phyloP scores from a whole-genome alignment of 352 stramenopile genomes.

The Bremia lactucae region DNA sequence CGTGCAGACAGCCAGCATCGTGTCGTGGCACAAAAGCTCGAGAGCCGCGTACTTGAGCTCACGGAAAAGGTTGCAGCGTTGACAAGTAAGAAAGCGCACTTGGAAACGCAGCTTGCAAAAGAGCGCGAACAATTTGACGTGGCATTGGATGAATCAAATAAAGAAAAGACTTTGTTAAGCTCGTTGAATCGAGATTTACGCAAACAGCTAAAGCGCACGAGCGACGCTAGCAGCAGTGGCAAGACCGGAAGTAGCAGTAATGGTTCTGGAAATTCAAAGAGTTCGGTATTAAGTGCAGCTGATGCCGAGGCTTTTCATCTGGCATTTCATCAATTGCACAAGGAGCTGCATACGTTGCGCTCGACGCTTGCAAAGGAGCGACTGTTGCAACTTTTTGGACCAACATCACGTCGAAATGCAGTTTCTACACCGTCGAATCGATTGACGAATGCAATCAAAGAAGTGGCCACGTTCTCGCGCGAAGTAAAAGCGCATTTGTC shows the following conservation, averaged over 20 bases:
- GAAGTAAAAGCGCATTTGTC: conserved; percentile 49
- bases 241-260: conserved; percentile 16
- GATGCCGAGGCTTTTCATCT: conserved; percentile 50
- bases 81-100: conserved; percentile 31
- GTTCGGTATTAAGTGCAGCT: conserved; percentile 23
- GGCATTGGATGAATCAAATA: conserved; percentile 70
- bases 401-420: conserved; percentile 3
- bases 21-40: conserved; percentile 69
- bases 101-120: conserved; percentile 47
- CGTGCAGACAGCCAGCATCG: conserved; percentile 63
- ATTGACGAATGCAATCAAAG: conserved; percentile 27
- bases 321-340: conserved; percentile 46
- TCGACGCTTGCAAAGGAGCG: conserved; percentile 48
- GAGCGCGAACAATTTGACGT: conserved; percentile 69
- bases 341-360: conserved; percentile 38
- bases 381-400: conserved; percentile 37
- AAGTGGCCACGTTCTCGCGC: conserved; percentile 37
- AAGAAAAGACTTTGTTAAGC: conserved; percentile 66
- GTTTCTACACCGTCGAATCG: conserved; percentile 16
- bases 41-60: conserved; percentile 58
- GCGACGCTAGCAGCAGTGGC: conserved; percentile 25
- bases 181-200: conserved; percentile 61
- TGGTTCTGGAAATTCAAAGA: conserved; percentile 14
- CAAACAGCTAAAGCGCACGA: conserved; percentile 70
- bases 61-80: conserved; percentile 24